phyloP scores from a whole-genome alignment of 495 filamentous ascomycete species.

The Trichocladium antarcticum region DNA sequence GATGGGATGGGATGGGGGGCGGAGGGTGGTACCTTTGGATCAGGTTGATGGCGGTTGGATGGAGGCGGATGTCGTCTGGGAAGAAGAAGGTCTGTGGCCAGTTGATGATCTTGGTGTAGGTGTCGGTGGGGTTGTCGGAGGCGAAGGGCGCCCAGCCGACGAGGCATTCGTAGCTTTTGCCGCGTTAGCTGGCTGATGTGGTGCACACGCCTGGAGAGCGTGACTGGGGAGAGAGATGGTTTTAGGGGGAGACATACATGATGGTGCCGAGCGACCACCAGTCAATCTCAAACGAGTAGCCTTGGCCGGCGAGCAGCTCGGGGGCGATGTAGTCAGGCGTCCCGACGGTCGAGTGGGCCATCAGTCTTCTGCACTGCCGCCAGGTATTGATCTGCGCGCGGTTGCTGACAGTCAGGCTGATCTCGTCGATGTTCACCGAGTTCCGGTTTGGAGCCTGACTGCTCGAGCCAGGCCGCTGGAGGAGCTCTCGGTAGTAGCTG shows the following conservation, averaged over 20 bases:
- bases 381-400: conserved; percentile 88
- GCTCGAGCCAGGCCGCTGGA: conserved; percentile 45
- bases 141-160: conserved; percentile 95
- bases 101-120: conserved; percentile 90
- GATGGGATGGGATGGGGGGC: background rate
- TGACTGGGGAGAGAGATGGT: background rate
- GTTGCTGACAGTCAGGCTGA: conserved; percentile 91
- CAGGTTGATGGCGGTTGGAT: conserved; percentile 62
- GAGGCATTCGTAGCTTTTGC: conserved; percentile 65
- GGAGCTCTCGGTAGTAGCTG: conserved; percentile 84
- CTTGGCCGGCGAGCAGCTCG: conserved; percentile 80
- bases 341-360: conserved; percentile 89
- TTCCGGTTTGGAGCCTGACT: conserved; percentile 55
- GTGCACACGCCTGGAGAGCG: no score
- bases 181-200: background rate
- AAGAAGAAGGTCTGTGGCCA: conserved; percentile 84
- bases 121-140: conserved; percentile 79
- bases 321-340: conserved; percentile 93
- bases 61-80: conserved; percentile 76
- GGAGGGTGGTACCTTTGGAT: conserved; percentile 52
- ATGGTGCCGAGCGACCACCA: conserved; percentile 95
- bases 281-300: conserved; percentile 82
- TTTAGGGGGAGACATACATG: conserved; percentile 44
- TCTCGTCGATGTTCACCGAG: conserved; percentile 82
- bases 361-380: conserved; percentile 79